Evolutionary conservation across 225 moss, liverwort and hornwort genomes (phyloP).

Genomic region (Ulota crispa): DNA sequence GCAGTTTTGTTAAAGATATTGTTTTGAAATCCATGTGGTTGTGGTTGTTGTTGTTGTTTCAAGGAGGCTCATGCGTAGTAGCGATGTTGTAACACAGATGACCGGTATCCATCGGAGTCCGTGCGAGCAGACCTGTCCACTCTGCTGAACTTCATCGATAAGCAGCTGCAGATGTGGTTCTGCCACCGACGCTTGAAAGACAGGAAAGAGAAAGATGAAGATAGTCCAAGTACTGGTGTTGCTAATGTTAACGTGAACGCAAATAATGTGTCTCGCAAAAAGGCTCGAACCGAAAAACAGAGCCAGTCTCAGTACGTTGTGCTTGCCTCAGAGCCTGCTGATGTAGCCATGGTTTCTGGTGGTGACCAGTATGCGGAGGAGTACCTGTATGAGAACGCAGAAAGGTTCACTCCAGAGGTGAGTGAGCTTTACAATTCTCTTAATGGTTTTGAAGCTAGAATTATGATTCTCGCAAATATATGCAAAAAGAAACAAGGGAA

Average conservation of each 20-base stretch:
- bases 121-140: slow-evolving; percentile 77
- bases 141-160: slow-evolving; percentile 79
- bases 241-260: slow-evolving; percentile 19
- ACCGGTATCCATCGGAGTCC: slow-evolving; percentile 88
- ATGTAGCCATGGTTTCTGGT: slow-evolving; percentile 43
- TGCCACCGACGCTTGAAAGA: slow-evolving; percentile 97
- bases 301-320: slow-evolving; percentile 34
- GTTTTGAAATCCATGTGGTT: not conserved
- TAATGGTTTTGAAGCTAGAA: not conserved
- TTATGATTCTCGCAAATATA: not conserved
- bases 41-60: not conserved
- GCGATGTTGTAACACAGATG: slow-evolving; percentile 48
- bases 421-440: slow-evolving; percentile 17
- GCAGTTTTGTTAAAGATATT: not conserved
- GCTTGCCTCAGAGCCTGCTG: slow-evolving; percentile 50
- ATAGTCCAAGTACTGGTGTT: slow-evolving; percentile 39
- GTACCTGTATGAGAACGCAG: slow-evolving; percentile 44
- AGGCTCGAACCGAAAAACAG: slow-evolving; percentile 60
- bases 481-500: no score
- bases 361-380: slow-evolving; percentile 54
- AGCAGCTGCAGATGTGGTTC: slow-evolving; percentile 99
- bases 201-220: slow-evolving; percentile 89
- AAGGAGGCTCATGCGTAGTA: slow-evolving; percentile 18
- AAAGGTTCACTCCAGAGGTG: slow-evolving; percentile 46
- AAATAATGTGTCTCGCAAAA: slow-evolving; percentile 59